Base-by-base conservation (phyloP, 2,329 filamentous ascomycete genomes). In the Fusarium compactum region DNA sequence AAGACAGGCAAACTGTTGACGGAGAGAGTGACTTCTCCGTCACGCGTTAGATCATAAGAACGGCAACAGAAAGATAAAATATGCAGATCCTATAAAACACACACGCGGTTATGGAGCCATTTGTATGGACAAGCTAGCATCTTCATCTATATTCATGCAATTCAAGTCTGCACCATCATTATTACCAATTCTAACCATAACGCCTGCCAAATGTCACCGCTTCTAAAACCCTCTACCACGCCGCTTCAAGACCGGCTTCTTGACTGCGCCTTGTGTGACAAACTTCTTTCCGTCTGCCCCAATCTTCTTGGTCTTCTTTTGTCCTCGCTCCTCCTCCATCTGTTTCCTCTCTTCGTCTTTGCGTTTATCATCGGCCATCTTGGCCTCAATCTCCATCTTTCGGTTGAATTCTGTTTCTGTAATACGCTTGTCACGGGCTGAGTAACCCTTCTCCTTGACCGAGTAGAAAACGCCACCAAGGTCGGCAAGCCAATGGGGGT, bases 361-460 rank as follows among this genome's bases (percentile, higher is more conserved):
- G 61, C 88, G 87, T 79, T 94, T 93, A 78, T 98, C 95, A 70
- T 92, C 90, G 1, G 92, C 94, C 92, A 98, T 98, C 81, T 97
- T 89, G 5, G 92, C 86, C 82, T 98, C 95, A 68, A 98, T 95
- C 81, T 98, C 95, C 87, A 97, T 94, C 80, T 92, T 94, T 54
- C 90, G 86, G 78, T 97, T 98, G 79, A 97, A 97, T 79, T 98
- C 95, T 18, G 90, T 91, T 82, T 98, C 95, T 1, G 92, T 95
- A 50, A 97, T 89, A 57, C 93, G 88, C 81, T 94, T 95, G 76
- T 97, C 92, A 27, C 93, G 87, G 15, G 91, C 90, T 16, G 93
- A 97, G 78, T 97, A 99, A 3, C 95, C 96, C 81, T 99, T 99
- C 82, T 98, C 95, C 82, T 97, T 98, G 77, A 99, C 88, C 3